Conservation (phyloP, 2,329 filamentous ascomycete genomes). For the Scedosporium dehoogii region DNA sequence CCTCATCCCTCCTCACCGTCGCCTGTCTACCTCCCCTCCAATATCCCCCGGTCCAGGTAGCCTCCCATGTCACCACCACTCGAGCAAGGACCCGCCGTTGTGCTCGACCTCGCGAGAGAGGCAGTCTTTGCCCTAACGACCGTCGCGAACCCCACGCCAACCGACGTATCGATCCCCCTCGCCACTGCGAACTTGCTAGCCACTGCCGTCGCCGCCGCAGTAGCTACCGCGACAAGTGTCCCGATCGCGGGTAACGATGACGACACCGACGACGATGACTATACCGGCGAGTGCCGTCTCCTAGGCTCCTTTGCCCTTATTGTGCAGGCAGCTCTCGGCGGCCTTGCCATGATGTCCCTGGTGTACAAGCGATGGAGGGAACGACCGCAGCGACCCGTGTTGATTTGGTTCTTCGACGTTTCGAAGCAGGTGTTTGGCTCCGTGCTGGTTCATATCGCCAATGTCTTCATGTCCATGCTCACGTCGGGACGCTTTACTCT, state of each 20-base stretch:
- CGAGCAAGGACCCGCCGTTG: slow-evolving; percentile 1
- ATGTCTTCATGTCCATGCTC: slow-evolving; percentile 93
- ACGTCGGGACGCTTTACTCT: slow-evolving; percentile 76
- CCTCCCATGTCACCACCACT: slow-evolving; percentile 6
- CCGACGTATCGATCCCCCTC: slow-evolving; percentile 9
- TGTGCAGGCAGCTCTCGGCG: slow-evolving; percentile 79
- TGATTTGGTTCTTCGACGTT: slow-evolving; percentile 96
- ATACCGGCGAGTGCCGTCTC: slow-evolving; percentile 67
- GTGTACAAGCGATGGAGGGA: slow-evolving; percentile 93
- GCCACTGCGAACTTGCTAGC: slow-evolving; percentile 18
- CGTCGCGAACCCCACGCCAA: slow-evolving; percentile 6
- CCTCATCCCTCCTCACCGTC: background rate
- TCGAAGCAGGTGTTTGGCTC: slow-evolving; percentile 97
- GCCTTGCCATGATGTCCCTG: slow-evolving; percentile 71
- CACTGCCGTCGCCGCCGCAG: slow-evolving; percentile 17
- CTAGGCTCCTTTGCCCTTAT: slow-evolving; percentile 85
- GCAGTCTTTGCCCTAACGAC: slow-evolving; percentile 2
- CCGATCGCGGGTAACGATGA: slow-evolving; percentile 7
- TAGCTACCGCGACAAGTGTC: slow-evolving; percentile 17
- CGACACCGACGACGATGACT: slow-evolving; percentile 31
- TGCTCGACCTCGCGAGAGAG: slow-evolving; percentile 7
- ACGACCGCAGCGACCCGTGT: slow-evolving; percentile 79
- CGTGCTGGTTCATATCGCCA: slow-evolving; percentile 80
- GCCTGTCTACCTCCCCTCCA: background rate
- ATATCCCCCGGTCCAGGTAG: background rate